Evolutionary conservation across 306 rosid species (phyloP), one percentile per base, ranked within the genome.

Genomic region (Senna siamea): DNA sequence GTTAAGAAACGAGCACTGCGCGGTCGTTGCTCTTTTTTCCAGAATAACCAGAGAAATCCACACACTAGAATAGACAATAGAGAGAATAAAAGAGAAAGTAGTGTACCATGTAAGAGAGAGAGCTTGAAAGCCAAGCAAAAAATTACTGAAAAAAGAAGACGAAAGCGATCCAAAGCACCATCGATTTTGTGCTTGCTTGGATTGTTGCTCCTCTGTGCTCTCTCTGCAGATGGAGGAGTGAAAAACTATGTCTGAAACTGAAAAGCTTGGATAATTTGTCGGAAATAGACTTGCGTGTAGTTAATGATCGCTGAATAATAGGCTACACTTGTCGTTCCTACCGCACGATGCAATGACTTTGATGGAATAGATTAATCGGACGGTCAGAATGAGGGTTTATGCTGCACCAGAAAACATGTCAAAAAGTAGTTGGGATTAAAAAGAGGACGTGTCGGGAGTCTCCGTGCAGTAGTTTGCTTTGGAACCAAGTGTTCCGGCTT

Each of bases 401-500:
- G 43, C 28, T 83, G 23, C 7, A 65, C 10, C 0, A 0, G 66
- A 43, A 9, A 3, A 61, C 74, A 72, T 15, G 35, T 15, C 10
- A 2, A 68, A 22, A 14, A 10, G 51, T 61, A 37, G 76, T 43
- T 62, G 65, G 11, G 46, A 61, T 50, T 83, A 69, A 74, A 79
- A 67, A 56, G 46, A 9, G 75, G 67, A 63, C 50, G 84, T 38
- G 84, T 76, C 80, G 81, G 78, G 73, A 87, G 85, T 85, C 84
- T 71, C 43, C 66, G 83, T 8, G 87, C 65, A 80, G 83, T 85
- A 74, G 86, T 91, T n/a, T 79, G 76, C 95, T 89, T 91, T 82
- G 69, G 84, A 82, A 70, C 61, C 81, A 89, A 89, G 95, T 70
- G 88, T 84, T 76, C 76, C 52, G 18, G 68, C 75, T 77, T 81